Evolutionary conservation across 179 eudicot species (phyloP).

Genomic region (Patellifolia procumbens): DNA sequence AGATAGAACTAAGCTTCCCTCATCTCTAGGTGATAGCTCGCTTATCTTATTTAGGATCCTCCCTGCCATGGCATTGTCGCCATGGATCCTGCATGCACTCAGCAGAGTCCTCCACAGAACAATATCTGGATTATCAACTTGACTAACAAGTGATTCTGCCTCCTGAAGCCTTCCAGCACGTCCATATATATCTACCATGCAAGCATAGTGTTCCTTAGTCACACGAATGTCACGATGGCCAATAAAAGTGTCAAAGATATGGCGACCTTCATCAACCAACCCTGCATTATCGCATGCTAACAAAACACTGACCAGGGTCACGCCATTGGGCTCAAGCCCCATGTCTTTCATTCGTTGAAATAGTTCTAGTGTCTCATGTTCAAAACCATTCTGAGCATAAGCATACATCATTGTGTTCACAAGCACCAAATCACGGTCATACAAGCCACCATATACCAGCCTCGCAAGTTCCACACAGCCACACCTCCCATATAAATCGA

Average conservation of each 20-base stretch:
- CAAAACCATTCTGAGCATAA: conserved; percentile 45
- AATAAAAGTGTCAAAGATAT: conserved; percentile 30
- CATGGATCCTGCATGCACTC: conserved; percentile 42
- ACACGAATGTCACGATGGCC: conserved; percentile 18
- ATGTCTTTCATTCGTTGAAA: conserved; percentile 32
- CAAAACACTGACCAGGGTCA: conserved; percentile 37
- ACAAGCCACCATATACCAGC: conserved; percentile 35
- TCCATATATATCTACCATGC: conserved; percentile 47
- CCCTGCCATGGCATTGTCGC: conserved; percentile 37
- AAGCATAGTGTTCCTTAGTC: conserved; percentile 44
- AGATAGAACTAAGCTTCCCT: conserved; percentile 38
- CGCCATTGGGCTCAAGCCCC: conserved; percentile 41
- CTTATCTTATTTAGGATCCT: conserved; percentile 32
- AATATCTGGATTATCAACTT: conserved; percentile 37
- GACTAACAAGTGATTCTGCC: conserved; percentile 37
- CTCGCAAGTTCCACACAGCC: conserved; percentile 40
- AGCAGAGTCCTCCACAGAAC: conserved; percentile 48
- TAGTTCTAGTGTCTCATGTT: conserved; percentile 32
- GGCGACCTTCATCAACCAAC: conserved; percentile 42
- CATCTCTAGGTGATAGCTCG: conserved; percentile 41
- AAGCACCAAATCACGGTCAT: conserved; percentile 37
- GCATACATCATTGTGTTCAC: conserved; percentile 46
- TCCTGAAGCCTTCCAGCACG: conserved; percentile 44
- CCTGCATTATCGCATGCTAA: conserved; percentile 41
- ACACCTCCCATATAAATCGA: conserved; percentile 46